Evolutionary conservation across 2,329 filamentous ascomycete genomes (phyloP).

Genomic region (Stachybotrys chartarum): DNA sequence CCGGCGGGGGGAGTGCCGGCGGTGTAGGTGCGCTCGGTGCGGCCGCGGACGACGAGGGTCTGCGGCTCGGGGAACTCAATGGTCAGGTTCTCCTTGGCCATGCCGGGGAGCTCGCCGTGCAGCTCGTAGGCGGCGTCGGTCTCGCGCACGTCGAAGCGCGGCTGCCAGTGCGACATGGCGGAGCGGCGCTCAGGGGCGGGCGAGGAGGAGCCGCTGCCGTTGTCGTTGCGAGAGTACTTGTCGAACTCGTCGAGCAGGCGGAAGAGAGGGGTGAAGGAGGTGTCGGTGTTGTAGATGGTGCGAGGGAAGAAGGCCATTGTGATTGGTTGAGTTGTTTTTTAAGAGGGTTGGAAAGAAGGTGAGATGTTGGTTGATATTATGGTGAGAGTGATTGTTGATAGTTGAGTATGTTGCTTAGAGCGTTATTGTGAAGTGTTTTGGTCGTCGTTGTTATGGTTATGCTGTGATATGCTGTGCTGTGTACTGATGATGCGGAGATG

Average conservation of each 20-base stretch:
- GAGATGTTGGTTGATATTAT: conserved; percentile 5
- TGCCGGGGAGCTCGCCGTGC: conserved; percentile 71
- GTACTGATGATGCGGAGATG: neutral
- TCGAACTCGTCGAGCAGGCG: conserved; percentile 59
- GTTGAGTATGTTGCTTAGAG: neutral
- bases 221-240: conserved; percentile 39
- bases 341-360: neutral
- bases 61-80: conserved; percentile 75
- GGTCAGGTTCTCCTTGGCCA: conserved; percentile 64
- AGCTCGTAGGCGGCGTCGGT: conserved; percentile 63
- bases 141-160: conserved; percentile 74
- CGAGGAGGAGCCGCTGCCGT: conserved; percentile 2
- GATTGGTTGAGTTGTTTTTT: conserved; percentile 2
- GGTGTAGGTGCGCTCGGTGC: conserved; percentile 57
- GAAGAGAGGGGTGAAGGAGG: conserved; percentile 54
- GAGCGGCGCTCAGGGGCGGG: conserved; percentile 11
- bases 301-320: conserved; percentile 57
- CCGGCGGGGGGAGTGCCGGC: conserved; percentile 42
- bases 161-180: conserved; percentile 48
- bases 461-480: neutral
- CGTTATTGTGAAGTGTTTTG: neutral
- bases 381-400: neutral
- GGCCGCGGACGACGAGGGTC: conserved; percentile 65
- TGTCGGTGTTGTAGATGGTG: conserved; percentile 39
- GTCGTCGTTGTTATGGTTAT: neutral